Conservation (phyloP, 108 stramenopile species). For the Aurantiochytrium sp. region DNA sequence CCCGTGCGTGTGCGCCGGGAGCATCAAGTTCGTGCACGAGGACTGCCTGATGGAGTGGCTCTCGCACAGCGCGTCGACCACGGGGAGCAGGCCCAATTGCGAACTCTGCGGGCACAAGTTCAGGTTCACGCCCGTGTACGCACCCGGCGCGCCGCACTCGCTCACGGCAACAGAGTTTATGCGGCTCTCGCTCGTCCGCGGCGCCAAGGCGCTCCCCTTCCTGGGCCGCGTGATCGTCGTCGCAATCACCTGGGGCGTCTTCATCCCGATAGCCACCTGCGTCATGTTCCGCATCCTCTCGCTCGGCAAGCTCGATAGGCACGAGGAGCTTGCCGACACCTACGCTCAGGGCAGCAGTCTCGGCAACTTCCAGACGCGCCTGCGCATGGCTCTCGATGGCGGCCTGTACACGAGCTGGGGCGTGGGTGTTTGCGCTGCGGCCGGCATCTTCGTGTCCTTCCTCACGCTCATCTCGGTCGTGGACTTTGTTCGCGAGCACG, state of each 20-base stretch:
- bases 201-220: neutral
- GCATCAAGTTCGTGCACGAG: slow-evolving; percentile 14
- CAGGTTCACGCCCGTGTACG: slow-evolving; percentile 23
- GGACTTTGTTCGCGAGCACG: slow-evolving; percentile 19
- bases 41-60: slow-evolving; percentile 29
- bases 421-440: neutral
- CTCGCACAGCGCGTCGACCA: neutral
- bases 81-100: neutral
- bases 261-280: neutral
- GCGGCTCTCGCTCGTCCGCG: neutral
- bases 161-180: neutral
- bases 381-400: slow-evolving; percentile 24
- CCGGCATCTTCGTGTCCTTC: neutral
- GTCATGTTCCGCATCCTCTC: slow-evolving; percentile 25
- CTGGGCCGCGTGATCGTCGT: neutral
- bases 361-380: neutral
- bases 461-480: neutral
- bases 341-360: neutral
- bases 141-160: neutral
- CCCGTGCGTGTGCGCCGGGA: neutral
- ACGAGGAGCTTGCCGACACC: neutral
- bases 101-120: slow-evolving; percentile 30
- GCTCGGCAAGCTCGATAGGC: slow-evolving; percentile 1
- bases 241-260: neutral
- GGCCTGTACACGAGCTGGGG: slow-evolving; percentile 23